Percentiles rank a stretch among this genome's conserved stretches.
phyloP scores from a whole-genome alignment of 805 yeast genomes.

The Candida krabiensis region DNA sequence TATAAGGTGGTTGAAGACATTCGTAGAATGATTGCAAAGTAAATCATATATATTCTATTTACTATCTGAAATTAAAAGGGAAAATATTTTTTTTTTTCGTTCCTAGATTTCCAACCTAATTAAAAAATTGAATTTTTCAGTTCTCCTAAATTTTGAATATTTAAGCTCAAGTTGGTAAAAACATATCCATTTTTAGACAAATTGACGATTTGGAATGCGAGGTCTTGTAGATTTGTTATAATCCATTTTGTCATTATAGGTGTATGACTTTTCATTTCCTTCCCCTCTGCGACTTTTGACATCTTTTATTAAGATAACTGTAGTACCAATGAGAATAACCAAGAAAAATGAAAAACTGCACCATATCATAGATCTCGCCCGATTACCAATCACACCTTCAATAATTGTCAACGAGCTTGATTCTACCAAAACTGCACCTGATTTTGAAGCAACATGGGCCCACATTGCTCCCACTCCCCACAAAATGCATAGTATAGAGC shows the following conservation, averaged over 20 bases:
- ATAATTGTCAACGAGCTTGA: conserved; percentile 52
- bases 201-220: background rate
- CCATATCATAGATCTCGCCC: conserved; percentile 65
- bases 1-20: no score
- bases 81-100: no score
- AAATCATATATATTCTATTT: no score
- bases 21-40: no score
- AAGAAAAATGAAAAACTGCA: conserved; percentile 50
- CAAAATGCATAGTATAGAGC: conserved; percentile 40
- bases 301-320: conserved; percentile 37
- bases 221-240: background rate
- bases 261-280: background rate
- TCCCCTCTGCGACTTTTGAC: conserved; percentile 13
- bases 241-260: background rate
- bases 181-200: no score
- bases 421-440: conserved; percentile 44
- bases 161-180: no score
- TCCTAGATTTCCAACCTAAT: no score
- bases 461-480: conserved; percentile 72
- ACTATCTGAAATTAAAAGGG: no score
- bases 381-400: conserved; percentile 42
- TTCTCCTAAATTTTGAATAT: no score
- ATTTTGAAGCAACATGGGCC: conserved; percentile 54
- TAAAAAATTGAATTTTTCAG: no score
- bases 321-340: conserved; percentile 39